Conservation (phyloP, 495 filamentous ascomycete species). For the Viridothelium virens region DNA sequence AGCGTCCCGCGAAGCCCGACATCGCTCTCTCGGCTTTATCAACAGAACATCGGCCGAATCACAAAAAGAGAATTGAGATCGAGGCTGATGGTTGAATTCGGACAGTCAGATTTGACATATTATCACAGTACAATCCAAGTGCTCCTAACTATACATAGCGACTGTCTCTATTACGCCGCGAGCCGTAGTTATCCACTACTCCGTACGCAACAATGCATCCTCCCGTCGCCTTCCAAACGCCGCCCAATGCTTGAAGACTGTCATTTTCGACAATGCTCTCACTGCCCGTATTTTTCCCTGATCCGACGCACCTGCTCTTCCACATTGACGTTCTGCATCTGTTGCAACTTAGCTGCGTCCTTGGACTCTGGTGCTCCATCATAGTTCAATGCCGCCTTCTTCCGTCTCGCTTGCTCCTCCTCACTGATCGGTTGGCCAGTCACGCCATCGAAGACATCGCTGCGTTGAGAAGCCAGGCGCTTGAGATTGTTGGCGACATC, state of each 20-base stretch:
- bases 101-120: too few relatives aligned
- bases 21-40: too few relatives aligned
- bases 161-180: not conserved
- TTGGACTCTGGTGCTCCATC: slow-evolving; percentile 57
- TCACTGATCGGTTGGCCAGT: slow-evolving; percentile 54
- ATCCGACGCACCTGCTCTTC: slow-evolving; percentile 66
- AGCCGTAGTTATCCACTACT: not conserved
- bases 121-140: not conserved
- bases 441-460: slow-evolving; percentile 79
- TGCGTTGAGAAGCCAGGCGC: slow-evolving; percentile 85
- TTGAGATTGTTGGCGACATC: slow-evolving; percentile 94
- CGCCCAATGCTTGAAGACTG: not conserved
- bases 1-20: too few relatives aligned
- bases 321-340: slow-evolving; percentile 56
- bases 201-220: not conserved
- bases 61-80: too few relatives aligned
- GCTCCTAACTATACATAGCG: not conserved
- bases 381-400: slow-evolving; percentile 55
- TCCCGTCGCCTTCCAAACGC: not conserved
- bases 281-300: slow-evolving; percentile 49
- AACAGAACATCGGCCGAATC: too few relatives aligned
- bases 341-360: slow-evolving; percentile 48
- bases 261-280: not conserved
- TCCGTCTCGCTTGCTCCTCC: slow-evolving; percentile 70
- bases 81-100: too few relatives aligned